Evolutionary conservation across 495 filamentous ascomycete genomes (phyloP), one percentile per base, ranked within the genome.

Genomic region (Aspergillus incahuasiensis): DNA sequence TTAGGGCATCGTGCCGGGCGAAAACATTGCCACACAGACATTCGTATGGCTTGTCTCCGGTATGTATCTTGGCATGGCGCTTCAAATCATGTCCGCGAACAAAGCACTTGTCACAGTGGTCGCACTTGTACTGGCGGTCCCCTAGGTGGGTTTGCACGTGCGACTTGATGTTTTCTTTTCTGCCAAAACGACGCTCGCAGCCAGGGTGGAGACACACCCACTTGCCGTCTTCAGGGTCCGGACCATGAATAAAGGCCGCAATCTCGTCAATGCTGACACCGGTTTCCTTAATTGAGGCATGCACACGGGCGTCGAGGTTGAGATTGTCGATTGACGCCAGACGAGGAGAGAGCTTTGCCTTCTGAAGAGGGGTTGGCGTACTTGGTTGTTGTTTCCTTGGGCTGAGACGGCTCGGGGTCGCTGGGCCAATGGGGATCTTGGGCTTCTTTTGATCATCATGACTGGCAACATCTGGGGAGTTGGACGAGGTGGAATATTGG

Each of bases 141-240:
- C 92, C 92, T 52, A 98, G 85, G 65, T 98, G 94, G 1, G 94
- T 97, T 69, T 98, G 94, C 41, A 98, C 89, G 68, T 98, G 94
- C 8, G 91, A 92, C 64, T 92, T 95, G 75, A 96, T 95, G 69
- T 98, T 98, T 71, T 98, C 94, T 67, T 95, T 94, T 46, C 94
- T 82, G 12, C 89, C 90, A 65, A 97, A 98, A 13, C 82, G 80
- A 60, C 94, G 92, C 38, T 80, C 76, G 74, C 94, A 98, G 12
- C 83, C 83, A 3, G 86, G 83, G 63, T 82, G 96, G 5, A 87
- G 71, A 68, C 94, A 98, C 1, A 88, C 76, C 89, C 91, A 97
- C 70, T 92, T 92, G 6, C 74, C 73, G 52, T 89, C 85, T 19
- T 76, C 63, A 1, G 84, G 74, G 57, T 90, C 86, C 0, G 91